Base-by-base conservation (phyloP, 2,329 filamentous ascomycete species). In the Magnaporthiopsis incrustans region DNA sequence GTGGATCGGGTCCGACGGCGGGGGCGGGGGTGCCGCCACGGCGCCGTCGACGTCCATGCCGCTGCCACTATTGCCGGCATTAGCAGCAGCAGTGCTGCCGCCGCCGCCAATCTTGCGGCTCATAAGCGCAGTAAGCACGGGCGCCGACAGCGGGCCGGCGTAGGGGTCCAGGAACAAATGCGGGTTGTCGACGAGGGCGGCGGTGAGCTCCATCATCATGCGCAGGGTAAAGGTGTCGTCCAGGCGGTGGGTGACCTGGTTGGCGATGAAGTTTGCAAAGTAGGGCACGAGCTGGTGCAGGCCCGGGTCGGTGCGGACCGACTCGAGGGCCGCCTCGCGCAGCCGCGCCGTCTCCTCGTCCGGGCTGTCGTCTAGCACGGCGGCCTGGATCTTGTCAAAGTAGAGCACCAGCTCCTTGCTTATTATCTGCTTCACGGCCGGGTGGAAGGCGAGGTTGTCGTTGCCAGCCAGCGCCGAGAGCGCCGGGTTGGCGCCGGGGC, bases 351-450 rank as follows among this genome's bases (percentile, higher is more conserved):
- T 85, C 69, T 88, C 86, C 67, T 96, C 90, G 67, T 96, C 92
- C 18, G 91, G 91, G 62, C 87, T 88, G 69, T 96, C 91, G 75
- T 98, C 92, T 66, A 97, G 83, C 60, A 99, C 85, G 14, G 95
- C 94, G 62, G 85, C 85, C 74, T 92, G 93, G 65, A 98, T 92
- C 76, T 96, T 97, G 73, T 97, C 92, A 73, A 98, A 99, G 79
- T 97, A 97, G 44, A 98, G 85, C 67, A 96, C 92, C 27, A 98
- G 86, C 77, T 99, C 95, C 77, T 97, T 96, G 68, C 92, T 96
- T 59, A 99, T 85, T 61, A 97, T 90, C 73, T 99, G 95, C 77
- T 98, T 98, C 68, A 99, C 93, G 15, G 93, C 83, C 2, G 95
- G 94, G 73, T 94, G 94, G 77, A 96, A 88, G 57, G 88, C 83